Percentiles rank a stretch among this genome's conserved stretches.
Evolutionary conservation across 2,329 filamentous ascomycete species (phyloP).

Genomic region (Didymellaceae sp.): DNA sequence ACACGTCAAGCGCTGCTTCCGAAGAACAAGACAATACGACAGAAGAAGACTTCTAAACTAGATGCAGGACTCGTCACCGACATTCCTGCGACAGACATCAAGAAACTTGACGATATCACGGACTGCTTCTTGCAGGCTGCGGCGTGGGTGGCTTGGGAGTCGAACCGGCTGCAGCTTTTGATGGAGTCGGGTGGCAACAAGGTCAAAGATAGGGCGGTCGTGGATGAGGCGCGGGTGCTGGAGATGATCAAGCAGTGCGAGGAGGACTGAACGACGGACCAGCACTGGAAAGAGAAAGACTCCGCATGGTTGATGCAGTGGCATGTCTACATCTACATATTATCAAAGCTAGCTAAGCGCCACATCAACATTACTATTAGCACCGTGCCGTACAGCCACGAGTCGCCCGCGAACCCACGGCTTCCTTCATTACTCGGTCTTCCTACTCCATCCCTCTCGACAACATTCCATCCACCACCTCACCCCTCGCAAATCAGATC

Average conservation of each 20-base stretch:
- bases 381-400: too few species aligned
- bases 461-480: not conserved
- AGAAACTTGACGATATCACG: slow-evolving; percentile 80
- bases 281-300: too few species aligned
- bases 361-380: too few species aligned
- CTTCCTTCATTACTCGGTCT: not conserved
- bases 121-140: slow-evolving; percentile 80
- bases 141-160: slow-evolving; percentile 78
- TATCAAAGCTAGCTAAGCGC: too few species aligned
- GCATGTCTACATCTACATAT: too few species aligned
- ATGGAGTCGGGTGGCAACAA: not conserved
- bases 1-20: slow-evolving; percentile 17
- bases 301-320: too few species aligned
- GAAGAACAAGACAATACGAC: not conserved
- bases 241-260: not conserved
- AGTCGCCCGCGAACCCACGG: not conserved
- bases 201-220: not conserved
- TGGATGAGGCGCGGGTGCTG: not conserved
- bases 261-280: too few species aligned
- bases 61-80: not conserved
- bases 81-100: slow-evolving; percentile 20
- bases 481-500: slow-evolving; percentile 45
- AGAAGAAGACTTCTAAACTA: not conserved
- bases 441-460: not conserved
- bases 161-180: slow-evolving; percentile 53